A percentile compares a stretch with the other conserved stretches of the same genome.
Conservation (phyloP, 2,329 filamentous ascomycete genomes). For the Colletotrichum chlorophyti region DNA sequence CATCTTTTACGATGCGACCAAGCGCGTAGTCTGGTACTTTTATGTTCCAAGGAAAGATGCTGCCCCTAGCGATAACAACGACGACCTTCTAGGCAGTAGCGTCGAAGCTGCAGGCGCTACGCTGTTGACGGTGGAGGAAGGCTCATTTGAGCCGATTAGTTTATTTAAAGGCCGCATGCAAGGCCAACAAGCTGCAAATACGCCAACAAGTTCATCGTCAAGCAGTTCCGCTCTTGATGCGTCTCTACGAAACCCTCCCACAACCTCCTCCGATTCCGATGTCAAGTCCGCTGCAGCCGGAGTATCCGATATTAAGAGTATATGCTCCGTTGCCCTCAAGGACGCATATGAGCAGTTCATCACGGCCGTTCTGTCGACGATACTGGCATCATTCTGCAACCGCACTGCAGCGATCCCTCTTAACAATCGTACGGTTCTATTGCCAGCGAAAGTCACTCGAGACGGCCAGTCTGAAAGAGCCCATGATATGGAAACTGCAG, state of each 20-base stretch:
- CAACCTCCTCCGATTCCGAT: slow-evolving; percentile 35
- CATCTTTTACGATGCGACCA: slow-evolving; percentile 57
- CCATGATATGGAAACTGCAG: slow-evolving; percentile 15
- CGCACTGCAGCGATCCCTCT: slow-evolving; percentile 57
- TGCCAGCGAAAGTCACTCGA: slow-evolving; percentile 35
- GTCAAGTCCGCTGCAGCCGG: slow-evolving; percentile 33
- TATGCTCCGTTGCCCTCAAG: slow-evolving; percentile 45
- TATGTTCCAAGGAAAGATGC: slow-evolving; percentile 52
- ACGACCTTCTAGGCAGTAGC: slow-evolving; percentile 42
- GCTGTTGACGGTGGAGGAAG: slow-evolving; percentile 55
- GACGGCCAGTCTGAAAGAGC: slow-evolving; percentile 11
- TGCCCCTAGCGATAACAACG: slow-evolving; percentile 8
- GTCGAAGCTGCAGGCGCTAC: slow-evolving; percentile 52
- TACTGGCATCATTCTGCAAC: slow-evolving; percentile 57
- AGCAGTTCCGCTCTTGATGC: slow-evolving; percentile 47
- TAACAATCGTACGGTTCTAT: slow-evolving; percentile 59
- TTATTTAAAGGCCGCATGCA: slow-evolving; percentile 52
- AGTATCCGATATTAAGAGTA: slow-evolving; percentile 41
- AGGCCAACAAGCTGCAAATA: slow-evolving; percentile 48
- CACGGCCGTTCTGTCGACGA: slow-evolving; percentile 56
- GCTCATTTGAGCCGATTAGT: slow-evolving; percentile 55
- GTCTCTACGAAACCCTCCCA: slow-evolving; percentile 37
- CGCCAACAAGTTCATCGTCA: slow-evolving; percentile 54
- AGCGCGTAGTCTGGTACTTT: slow-evolving; percentile 63
- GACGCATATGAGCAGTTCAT: slow-evolving; percentile 62